Conservation (phyloP, 148 eudicot species). For the Chenopodium formosanum region DNA sequence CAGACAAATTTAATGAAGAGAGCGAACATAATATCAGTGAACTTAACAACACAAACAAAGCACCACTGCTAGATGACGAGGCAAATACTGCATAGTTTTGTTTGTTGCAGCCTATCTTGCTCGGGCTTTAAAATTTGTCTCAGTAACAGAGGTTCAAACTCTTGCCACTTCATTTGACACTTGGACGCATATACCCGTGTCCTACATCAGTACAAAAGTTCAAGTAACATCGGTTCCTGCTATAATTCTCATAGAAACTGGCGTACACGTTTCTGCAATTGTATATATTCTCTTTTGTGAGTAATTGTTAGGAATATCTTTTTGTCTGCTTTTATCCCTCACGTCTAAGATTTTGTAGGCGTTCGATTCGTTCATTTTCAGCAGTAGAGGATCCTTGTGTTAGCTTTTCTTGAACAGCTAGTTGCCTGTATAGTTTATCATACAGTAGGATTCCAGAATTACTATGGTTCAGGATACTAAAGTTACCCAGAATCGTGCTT, state of each 20-base stretch:
- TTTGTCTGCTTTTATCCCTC: not conserved
- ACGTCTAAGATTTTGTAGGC: not conserved
- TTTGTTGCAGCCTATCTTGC: slow-evolving; percentile 1
- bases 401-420: not conserved
- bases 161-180: not conserved
- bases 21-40: not conserved
- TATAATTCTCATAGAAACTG: not conserved
- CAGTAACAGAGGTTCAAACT: not conserved
- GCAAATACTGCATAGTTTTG: slow-evolving; percentile 6
- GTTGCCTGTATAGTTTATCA: slow-evolving; percentile 13
- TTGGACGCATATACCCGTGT: not conserved
- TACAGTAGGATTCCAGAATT: slow-evolving; percentile 1
- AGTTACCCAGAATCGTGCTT: not conserved
- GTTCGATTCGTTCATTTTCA: slow-evolving; percentile 11
- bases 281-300: slow-evolving; percentile 26
- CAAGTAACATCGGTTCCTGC: not conserved
- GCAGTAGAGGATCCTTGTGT: not conserved
- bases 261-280: slow-evolving; percentile 4
- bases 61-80: slow-evolving; percentile 14
- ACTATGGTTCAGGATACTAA: not conserved
- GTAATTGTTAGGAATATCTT: slow-evolving; percentile 9
- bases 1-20: slow-evolving; percentile 29
- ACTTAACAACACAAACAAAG: slow-evolving; percentile 4
- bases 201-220: not conserved
- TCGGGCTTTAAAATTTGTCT: not conserved